Base-by-base conservation (phyloP, 495 filamentous ascomycete species). In the Bacidia gigantensis region DNA sequence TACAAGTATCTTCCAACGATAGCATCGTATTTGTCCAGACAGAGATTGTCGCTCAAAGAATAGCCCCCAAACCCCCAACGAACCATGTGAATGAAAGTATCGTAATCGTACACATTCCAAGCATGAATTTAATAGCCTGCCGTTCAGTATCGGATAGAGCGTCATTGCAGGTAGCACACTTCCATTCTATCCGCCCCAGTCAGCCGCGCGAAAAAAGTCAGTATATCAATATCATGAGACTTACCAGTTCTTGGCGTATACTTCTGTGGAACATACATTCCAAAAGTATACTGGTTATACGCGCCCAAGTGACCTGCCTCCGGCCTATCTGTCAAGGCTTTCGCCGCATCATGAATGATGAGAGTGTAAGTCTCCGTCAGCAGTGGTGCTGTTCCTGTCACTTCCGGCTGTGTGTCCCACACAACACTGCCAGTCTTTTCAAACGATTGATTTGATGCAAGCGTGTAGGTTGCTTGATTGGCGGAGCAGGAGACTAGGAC, bases 71-170 rank as follows among this genome's bases (percentile, higher is more conserved):
- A 11, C 76, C 84, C 40, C 76, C 75, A 41, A 87, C 81, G 58
- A 95, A 96, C 84, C 87, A 95, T 47, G 85, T 85, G 63, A 95
- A 94, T 43, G 86, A 87, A 24, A 84, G 56, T 11, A 95, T 69
- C 7, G 89, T 95, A 43, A 92, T 69, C 18, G 75, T 55, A 40
- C 75, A 78, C 85, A 93, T 93, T 47, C 78, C 76, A 43, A 90
- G 50, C 49, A 84, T 74, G 54, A 87, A 84, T 43, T 82, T 79
- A 7, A 97, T 57, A 2, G 81, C 82, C 52, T 80, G 73, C 39
- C 69, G 68, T 42, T 89, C 82, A 56, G 79, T 69, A 42, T 73
- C 70, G 7, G 79, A 79, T 25, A 84, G 53, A 9, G 84, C 88
- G 21, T 69, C 76, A 65, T 69, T 86, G 73, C 89, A 95, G 17